Percentiles rank a stretch among this genome's conserved stretches.
phyloP scores from a whole-genome alignment of 148 eudicot genomes.

The Rhododendron griersonianum region DNA sequence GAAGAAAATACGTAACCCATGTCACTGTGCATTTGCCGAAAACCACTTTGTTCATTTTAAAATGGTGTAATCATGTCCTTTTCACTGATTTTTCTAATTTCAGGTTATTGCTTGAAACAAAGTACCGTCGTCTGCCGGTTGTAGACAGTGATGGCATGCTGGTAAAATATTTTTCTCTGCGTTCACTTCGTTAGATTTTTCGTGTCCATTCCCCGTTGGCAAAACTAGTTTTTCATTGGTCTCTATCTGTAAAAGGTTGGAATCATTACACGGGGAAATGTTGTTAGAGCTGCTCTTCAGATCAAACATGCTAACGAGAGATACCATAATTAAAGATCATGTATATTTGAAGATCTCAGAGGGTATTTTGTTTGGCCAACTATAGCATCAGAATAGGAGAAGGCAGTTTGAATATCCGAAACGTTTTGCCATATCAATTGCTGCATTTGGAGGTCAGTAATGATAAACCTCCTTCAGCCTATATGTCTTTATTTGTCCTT shows the following conservation, averaged over 20 bases:
- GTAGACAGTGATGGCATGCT: constrained; percentile 61
- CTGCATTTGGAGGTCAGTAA: not conserved
- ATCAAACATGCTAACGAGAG: constrained; percentile 60
- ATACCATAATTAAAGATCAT: constrained; percentile 19
- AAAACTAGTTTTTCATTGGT: constrained; percentile 10
- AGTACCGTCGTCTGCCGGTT: constrained; percentile 72
- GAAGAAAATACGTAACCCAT: not conserved
- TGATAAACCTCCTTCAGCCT: not conserved
- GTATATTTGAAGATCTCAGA: not conserved
- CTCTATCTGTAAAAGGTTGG: constrained; percentile 56
- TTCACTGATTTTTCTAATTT: constrained; percentile 7
- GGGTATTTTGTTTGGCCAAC: not conserved
- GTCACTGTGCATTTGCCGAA: not conserved
- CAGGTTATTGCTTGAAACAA: constrained; percentile 78
- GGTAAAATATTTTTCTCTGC: constrained; percentile 15
- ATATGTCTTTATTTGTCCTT: not conserved
- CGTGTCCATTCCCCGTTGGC: not conserved
- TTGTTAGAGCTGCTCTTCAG: constrained; percentile 86
- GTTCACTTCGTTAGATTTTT: not conserved
- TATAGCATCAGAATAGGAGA: not conserved
- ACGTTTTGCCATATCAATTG: not conserved
- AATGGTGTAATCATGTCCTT: not conserved
- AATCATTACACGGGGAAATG: constrained; percentile 87
- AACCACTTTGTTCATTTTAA: not conserved
- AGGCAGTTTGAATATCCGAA: not conserved